These are phyloP conservation scores for Orbilia quercus DNA, from an alignment of 2,329 filamentous ascomycete species.

Conservation along the genomic window DNA sequence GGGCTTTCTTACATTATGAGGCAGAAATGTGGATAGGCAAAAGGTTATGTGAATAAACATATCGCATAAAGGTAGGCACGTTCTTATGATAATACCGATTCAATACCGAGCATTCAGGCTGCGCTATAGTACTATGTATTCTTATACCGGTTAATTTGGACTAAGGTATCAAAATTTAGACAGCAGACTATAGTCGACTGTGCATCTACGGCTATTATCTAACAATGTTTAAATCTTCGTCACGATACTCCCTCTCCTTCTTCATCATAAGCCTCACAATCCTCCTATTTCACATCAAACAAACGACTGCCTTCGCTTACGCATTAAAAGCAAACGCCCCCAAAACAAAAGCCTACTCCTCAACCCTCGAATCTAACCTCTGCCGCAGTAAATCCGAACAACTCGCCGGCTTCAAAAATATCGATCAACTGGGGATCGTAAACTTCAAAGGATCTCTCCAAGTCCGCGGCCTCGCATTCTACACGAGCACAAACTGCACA, in stretches of 20 bases:
- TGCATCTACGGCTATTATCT: too few relatives aligned
- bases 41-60: too few relatives aligned
- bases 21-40: too few relatives aligned
- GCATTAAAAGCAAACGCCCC: not conserved
- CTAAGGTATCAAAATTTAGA: too few relatives aligned
- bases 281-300: not conserved
- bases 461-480: constrained; percentile 28
- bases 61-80: too few relatives aligned
- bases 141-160: too few relatives aligned
- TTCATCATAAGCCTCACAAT: not conserved
- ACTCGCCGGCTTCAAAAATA: not conserved
- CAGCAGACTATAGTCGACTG: too few relatives aligned
- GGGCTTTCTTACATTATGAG: too few relatives aligned
- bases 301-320: constrained; percentile 13
- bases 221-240: not conserved
- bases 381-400: constrained; percentile 11
- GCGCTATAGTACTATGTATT: too few relatives aligned
- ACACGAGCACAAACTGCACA: not conserved
- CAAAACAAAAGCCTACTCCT: not conserved
- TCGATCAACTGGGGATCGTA: constrained; percentile 28
- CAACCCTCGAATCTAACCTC: not conserved
- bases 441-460: constrained; percentile 32
- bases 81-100: too few relatives aligned
- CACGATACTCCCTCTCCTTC: not conserved
- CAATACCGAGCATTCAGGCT: too few relatives aligned